Evolutionary conservation across 768 basidiomycete genomes (phyloP), one percentile per base, ranked within the genome.

Genomic region (Chalciporus pseudorubinellus): DNA sequence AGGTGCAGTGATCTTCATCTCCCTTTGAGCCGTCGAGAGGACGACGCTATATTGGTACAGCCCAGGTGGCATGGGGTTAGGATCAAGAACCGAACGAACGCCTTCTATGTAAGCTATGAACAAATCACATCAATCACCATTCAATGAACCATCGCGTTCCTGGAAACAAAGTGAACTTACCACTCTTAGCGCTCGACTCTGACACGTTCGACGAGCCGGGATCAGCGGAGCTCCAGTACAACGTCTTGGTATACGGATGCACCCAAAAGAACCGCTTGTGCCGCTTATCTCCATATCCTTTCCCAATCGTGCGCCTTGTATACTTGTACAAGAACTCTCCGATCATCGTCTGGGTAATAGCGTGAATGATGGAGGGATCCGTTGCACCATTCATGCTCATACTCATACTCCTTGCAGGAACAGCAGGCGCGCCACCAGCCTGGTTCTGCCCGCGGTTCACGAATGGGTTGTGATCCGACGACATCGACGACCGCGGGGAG

Each of bases 291-390:
- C 91, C 91, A 66, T 93, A 81, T 12, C 92, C 94, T 70, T 90
- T 95, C 20, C 94, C 92, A 62, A 98, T 83, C 16, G 89, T 73
- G 51, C 83, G 81, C 46, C 95, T 80, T 9, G 95, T 98, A 72
- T 99, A 98, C 77, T 98, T 98, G 80, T 90, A 92, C 74, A 99
- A 70, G 72, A 94, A 98, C 76, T 98, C 95, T 44, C 97, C 95
- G 59, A 98, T 98, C 97, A 99, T 99, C 20, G 95, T 97, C 76
- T 98, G 95, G 14, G 97, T 99, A 60, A 98, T 98, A 1, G 95
- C 89, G 66, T 98, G 95, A 58, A 98, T 97, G 62, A 97, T 74
- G 2, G 77, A 72, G 4, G 94, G 95, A 64, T 99, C 95, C 22
- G 95, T 97, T 18, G 85, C 72, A 40, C 75, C 52, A 19, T 50